Base-by-base conservation (phyloP, 2,329 filamentous ascomycete species). In the Aspergillus arachidicola region DNA sequence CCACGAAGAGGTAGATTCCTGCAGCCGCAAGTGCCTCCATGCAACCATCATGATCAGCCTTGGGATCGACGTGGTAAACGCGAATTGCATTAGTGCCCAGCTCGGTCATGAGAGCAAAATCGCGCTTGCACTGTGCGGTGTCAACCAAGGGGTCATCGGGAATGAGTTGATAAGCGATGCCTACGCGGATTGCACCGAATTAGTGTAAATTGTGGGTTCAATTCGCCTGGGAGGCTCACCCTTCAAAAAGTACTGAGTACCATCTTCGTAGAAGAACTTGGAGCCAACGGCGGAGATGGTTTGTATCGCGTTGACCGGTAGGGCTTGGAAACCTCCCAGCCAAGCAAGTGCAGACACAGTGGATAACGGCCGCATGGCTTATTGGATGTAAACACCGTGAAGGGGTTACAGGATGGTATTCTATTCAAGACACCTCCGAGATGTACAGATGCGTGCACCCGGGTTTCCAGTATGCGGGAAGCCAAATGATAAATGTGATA, bases 211-310 rank as follows among this genome's bases (percentile, higher is more conserved):
- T n/a, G 43, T 23, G 11, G 21, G 34, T 28, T 7, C 30, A 57
- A 43, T 43, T 51, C 43, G 19, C 43, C 43, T 6, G 36, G 38
- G n/a, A 28, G 6, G 51, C 75, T 57, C 78, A 91, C 92, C 92
- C 81, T 94, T 95, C 77, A 95, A 85, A 78, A 88, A 95, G 83
- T 91, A 96, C 75, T 96, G 92, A 36, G 88, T 84, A 67, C 92
- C 92, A 76, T 94, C 87, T 72, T 86, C 87, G 69, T 88, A 89
- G 82, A 96, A 96, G 82, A 96, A 93, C 80, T 96, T 96, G 81
- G 89, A 89, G 57, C 92, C 92, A 59, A 89, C 86, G 48, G 80
- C 79, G n/a, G 81, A 81, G 66, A 89, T 85, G 60, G 84, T 85
- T 41, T 85, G 80, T 55, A 88, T 79, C 34, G 85, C 82, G 48